Conservation (phyloP, 2,329 filamentous ascomycete species). For the Colletotrichum camelliae region DNA sequence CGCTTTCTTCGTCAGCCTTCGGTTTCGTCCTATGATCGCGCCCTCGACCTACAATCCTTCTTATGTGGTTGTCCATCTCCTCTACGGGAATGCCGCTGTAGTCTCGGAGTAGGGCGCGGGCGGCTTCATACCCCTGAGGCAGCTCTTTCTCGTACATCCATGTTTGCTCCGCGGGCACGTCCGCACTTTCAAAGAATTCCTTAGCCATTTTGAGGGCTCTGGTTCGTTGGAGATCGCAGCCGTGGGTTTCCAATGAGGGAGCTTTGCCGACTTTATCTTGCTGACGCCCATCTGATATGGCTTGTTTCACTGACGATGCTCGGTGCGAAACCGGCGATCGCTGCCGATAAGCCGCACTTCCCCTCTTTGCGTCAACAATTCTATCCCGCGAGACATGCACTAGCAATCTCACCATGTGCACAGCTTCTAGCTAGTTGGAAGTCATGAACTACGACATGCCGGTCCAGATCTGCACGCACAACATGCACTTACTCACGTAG, state of each 20-base stretch:
- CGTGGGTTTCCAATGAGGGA: neutral
- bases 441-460: neutral
- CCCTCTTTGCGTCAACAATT: neutral
- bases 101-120: constrained; percentile 39
- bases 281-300: neutral
- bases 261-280: neutral
- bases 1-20: constrained; percentile 35
- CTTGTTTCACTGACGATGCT: neutral
- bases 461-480: neutral
- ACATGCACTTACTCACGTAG: neutral
- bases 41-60: constrained; percentile 36
- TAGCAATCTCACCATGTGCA: neutral
- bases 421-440: neutral
- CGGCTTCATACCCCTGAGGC: constrained; percentile 40
- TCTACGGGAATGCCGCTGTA: constrained; percentile 42
- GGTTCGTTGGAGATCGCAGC: neutral
- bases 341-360: neutral
- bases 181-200: neutral
- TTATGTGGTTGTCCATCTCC: constrained; percentile 40
- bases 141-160: constrained; percentile 27
- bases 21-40: constrained; percentile 9
- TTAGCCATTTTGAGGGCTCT: neutral
- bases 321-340: neutral
- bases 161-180: neutral
- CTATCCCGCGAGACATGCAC: neutral